These are phyloP conservation scores for Glycine latifolia DNA, from an alignment of 306 rosid species.

Conservation along the genomic window DNA sequence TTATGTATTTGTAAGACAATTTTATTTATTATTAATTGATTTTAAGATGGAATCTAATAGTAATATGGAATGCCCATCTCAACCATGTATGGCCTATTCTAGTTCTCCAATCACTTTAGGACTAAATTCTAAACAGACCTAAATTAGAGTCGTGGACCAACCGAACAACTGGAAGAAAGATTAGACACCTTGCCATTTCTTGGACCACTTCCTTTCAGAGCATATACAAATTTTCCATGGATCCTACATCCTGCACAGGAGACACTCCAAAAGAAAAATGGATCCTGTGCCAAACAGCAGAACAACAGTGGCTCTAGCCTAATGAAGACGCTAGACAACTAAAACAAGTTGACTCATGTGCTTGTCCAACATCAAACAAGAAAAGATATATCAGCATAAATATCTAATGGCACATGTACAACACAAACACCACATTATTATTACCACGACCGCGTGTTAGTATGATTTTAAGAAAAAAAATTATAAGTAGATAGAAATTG, in stretches of 20 bases:
- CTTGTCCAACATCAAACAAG: constrained; percentile 42
- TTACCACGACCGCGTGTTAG: background rate
- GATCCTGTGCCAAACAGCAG: constrained; percentile 34
- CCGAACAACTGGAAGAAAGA: constrained; percentile 52
- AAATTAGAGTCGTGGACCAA: constrained; percentile 58
- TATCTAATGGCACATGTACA: constrained; percentile 22
- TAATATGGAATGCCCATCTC: background rate
- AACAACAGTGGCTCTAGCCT: constrained; percentile 41
- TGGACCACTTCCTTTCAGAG: constrained; percentile 39
- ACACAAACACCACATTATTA: constrained; percentile 17
- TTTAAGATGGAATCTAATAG: background rate
- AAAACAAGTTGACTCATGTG: constrained; percentile 44
- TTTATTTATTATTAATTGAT: too few relatives aligned
- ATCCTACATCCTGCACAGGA: constrained; percentile 38
- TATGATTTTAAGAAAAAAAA: background rate
- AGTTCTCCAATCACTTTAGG: constrained; percentile 12
- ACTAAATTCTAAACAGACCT: constrained; percentile 39
- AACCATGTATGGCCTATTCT: background rate
- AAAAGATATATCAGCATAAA: constrained; percentile 44
- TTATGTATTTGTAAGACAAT: too few relatives aligned
- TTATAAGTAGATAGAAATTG: background rate
- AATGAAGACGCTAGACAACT: constrained; percentile 34
- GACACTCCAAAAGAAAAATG: constrained; percentile 34
- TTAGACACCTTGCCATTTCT: constrained; percentile 8
- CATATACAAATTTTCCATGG: constrained; percentile 38